These are phyloP conservation scores for Talaromyces marneffei DNA, from an alignment of 2,329 filamentous ascomycete species.

Conservation along the genomic window DNA sequence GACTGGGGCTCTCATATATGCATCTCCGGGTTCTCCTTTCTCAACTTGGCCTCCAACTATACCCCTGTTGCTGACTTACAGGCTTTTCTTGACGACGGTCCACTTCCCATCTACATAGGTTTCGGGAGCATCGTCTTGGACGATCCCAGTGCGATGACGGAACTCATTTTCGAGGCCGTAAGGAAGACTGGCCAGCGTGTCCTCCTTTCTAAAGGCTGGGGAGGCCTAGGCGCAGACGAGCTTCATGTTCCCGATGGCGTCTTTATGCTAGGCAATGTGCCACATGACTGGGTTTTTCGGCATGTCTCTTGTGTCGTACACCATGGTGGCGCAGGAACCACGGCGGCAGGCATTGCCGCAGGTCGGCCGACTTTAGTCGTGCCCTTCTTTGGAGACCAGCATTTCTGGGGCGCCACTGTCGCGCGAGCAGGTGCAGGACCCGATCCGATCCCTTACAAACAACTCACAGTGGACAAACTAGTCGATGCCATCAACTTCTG, in stretches of 20 bases:
- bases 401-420: slow-evolving; percentile 76
- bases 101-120: slow-evolving; percentile 72
- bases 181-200: slow-evolving; percentile 62
- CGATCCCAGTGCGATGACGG: slow-evolving; percentile 64
- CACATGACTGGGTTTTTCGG: slow-evolving; percentile 85
- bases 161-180: slow-evolving; percentile 67
- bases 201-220: slow-evolving; percentile 82
- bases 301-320: slow-evolving; percentile 77
- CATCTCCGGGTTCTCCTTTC: slow-evolving; percentile 47
- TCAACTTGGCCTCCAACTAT: slow-evolving; percentile 61
- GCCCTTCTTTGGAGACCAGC: slow-evolving; percentile 81
- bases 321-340: slow-evolving; percentile 41
- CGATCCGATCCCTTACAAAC: slow-evolving; percentile 61
- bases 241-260: slow-evolving; percentile 65
- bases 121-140: slow-evolving; percentile 80
- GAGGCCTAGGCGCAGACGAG: slow-evolving; percentile 59
- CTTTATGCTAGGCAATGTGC: slow-evolving; percentile 77
- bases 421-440: slow-evolving; percentile 67
- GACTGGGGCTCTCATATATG: slow-evolving; percentile 33
- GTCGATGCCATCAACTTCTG: slow-evolving; percentile 58
- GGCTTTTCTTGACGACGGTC: slow-evolving; percentile 60
- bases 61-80: slow-evolving; percentile 60
- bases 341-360: slow-evolving; percentile 71
- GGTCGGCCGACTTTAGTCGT: slow-evolving; percentile 77
- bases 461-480: slow-evolving; percentile 60